Evolutionary conservation across 2,329 filamentous ascomycete species (phyloP).

Genomic region (Calonectria crousiana): DNA sequence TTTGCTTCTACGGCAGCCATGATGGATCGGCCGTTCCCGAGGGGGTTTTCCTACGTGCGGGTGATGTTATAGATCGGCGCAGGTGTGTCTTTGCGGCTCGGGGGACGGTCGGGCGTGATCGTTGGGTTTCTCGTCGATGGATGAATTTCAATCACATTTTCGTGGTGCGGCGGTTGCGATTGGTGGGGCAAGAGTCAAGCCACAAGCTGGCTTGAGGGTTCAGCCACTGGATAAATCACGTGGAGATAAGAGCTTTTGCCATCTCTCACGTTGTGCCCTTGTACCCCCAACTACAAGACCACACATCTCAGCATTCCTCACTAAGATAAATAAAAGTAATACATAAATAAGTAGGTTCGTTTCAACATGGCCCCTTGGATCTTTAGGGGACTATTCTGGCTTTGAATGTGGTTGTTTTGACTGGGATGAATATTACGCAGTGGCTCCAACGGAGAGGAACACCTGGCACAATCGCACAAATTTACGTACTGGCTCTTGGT

Average conservation of each 20-base stretch:
- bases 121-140: slow-evolving; percentile 53
- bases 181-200: slow-evolving; percentile 49
- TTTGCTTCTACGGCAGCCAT: slow-evolving; percentile 55
- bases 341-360: not conserved
- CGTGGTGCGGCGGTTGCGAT: slow-evolving; percentile 52
- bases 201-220: slow-evolving; percentile 37
- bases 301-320: not conserved
- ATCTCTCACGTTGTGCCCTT: not conserved
- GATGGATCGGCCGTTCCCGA: slow-evolving; percentile 42
- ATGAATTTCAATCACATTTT: slow-evolving; percentile 57
- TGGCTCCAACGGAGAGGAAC: not conserved
- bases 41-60: slow-evolving; percentile 28
- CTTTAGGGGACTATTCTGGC: not conserved
- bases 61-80: slow-evolving; percentile 33
- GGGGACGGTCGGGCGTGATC: slow-evolving; percentile 46
- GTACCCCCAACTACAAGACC: not conserved
- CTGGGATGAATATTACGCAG: not conserved
- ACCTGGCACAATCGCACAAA: not conserved
- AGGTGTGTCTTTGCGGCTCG: slow-evolving; percentile 40
- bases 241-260: slow-evolving; percentile 33
- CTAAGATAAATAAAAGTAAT: not conserved
- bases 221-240: slow-evolving; percentile 41
- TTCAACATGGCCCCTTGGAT: no score
- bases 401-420: not conserved
- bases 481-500: not conserved